These are phyloP conservation scores for Anthracocystis setariae DNA, from an alignment of 1,284 basidiomycete genomes.

Conservation along the genomic window DNA sequence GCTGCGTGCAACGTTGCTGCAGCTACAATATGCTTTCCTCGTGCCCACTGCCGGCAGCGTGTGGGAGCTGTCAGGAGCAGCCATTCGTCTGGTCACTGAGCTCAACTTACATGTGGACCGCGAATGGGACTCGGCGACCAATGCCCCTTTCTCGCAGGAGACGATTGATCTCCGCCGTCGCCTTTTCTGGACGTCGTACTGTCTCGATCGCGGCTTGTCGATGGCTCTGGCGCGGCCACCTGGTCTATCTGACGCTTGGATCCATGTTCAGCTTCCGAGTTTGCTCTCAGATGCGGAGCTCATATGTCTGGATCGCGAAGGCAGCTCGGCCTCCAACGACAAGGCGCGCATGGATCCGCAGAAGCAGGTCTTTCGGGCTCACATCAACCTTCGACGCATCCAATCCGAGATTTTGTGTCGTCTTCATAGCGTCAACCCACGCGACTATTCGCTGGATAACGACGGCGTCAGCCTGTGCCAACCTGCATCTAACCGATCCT, in stretches of 20 bases:
- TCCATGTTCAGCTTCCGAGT: conserved; percentile 42
- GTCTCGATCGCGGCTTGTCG: conserved; percentile 41
- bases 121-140: conserved; percentile 37
- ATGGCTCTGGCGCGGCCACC: conserved; percentile 40
- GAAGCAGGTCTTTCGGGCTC: conserved; percentile 41
- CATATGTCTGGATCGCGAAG: conserved; percentile 15
- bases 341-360: conserved; percentile 10
- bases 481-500: conserved; percentile 13
- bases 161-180: conserved; percentile 37
- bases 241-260: conserved; percentile 48
- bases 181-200: conserved; percentile 50
- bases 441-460: conserved; percentile 47
- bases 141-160: conserved; percentile 21
- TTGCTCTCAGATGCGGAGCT: conserved; percentile 29
- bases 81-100: conserved; percentile 45
- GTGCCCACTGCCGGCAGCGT: conserved; percentile 42
- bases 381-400: conserved; percentile 38
- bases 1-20: conserved; percentile 33
- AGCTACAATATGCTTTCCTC: conserved; percentile 40
- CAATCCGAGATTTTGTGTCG: conserved; percentile 50
- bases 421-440: conserved; percentile 47
- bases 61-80: conserved; percentile 46
- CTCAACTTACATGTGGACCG: conserved; percentile 45
- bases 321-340: background rate
- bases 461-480: conserved; percentile 32